These are phyloP conservation scores for Globisporangium cystogenes DNA, from an alignment of 352 stramenopile genomes.

Conservation along the genomic window DNA sequence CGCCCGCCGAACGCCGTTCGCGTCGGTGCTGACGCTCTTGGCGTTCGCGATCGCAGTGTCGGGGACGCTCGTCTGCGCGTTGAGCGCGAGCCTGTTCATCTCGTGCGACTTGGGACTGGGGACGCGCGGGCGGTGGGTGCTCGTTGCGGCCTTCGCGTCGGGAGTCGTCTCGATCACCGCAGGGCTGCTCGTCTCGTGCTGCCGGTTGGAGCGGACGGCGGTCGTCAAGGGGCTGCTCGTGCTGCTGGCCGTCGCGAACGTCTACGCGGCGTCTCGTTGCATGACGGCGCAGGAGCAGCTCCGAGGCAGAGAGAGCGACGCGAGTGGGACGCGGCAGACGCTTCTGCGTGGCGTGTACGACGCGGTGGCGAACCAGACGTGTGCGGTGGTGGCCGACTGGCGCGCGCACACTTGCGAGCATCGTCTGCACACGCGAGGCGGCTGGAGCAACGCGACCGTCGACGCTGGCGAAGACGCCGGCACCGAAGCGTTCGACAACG, in stretches of 20 bases:
- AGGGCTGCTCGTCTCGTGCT: slow-evolving; percentile 16
- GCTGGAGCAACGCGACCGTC: background rate
- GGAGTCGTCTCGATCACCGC: slow-evolving; percentile 2
- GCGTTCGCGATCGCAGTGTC: slow-evolving; percentile 2
- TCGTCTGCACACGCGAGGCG: background rate
- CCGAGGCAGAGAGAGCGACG: too few relatives aligned
- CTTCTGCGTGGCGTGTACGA: slow-evolving; percentile 16
- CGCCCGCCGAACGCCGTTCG: background rate
- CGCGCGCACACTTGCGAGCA: slow-evolving; percentile 11
- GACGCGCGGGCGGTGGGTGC: background rate
- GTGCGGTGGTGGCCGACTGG: slow-evolving; percentile 8
- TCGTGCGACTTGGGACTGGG: slow-evolving; percentile 17
- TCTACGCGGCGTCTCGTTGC: slow-evolving; percentile 18
- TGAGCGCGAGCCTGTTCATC: slow-evolving; percentile 19
- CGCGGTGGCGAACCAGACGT: slow-evolving; percentile 18
- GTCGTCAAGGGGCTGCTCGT: slow-evolving; percentile 27
- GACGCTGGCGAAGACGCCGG: background rate
- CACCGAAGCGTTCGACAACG: slow-evolving; percentile 11
- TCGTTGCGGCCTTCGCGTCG: slow-evolving; percentile 3
- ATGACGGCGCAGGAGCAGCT: slow-evolving; percentile 4
- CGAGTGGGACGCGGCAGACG: background rate
- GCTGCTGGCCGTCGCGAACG: slow-evolving; percentile 17
- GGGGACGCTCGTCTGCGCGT: slow-evolving; percentile 12
- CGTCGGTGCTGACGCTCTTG: slow-evolving; percentile 1
- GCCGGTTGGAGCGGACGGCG: slow-evolving; percentile 5